Evolutionary conservation across 2,329 filamentous ascomycete genomes (phyloP).

Genomic region (Pseudocercospora cruenta): DNA sequence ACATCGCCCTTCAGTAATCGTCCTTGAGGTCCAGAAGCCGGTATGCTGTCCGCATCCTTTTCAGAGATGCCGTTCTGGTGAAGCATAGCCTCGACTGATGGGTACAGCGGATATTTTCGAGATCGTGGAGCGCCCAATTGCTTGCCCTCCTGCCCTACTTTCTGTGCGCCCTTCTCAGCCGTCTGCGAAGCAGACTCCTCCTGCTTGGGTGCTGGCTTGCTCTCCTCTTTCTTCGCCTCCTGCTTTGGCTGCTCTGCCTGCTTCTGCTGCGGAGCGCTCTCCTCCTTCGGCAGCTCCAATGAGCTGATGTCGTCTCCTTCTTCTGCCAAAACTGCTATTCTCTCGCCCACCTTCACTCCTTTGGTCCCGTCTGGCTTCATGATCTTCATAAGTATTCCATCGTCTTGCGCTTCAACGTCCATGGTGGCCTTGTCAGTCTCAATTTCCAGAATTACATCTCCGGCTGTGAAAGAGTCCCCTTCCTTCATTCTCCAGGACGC

Average conservation of each 20-base stretch:
- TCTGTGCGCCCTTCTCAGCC: slow-evolving; percentile 14
- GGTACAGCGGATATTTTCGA: slow-evolving; percentile 73
- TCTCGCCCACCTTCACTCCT: slow-evolving; percentile 73
- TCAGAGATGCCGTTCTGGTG: slow-evolving; percentile 76
- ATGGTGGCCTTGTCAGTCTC: slow-evolving; percentile 94
- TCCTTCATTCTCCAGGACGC: slow-evolving; percentile 84
- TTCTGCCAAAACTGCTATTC: slow-evolving; percentile 84
- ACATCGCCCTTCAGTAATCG: slow-evolving; percentile 94
- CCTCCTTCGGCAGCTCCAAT: slow-evolving; percentile 75
- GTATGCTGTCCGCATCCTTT: slow-evolving; percentile 78
- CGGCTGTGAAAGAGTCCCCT: slow-evolving; percentile 78
- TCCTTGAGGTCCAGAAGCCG: slow-evolving; percentile 82
- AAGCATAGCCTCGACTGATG: slow-evolving; percentile 81
- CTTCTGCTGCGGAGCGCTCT: slow-evolving; percentile 38
- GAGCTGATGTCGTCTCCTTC: slow-evolving; percentile 75
- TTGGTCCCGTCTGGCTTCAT: slow-evolving; percentile 74
- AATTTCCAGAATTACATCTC: slow-evolving; percentile 87
- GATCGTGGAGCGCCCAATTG: slow-evolving; percentile 57
- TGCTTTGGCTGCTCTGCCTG: slow-evolving; percentile 21
- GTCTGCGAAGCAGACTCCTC: slow-evolving; percentile 17
- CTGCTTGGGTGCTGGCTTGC: slow-evolving; percentile 14
- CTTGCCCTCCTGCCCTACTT: slow-evolving; percentile 23
- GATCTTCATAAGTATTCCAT: slow-evolving; percentile 85
- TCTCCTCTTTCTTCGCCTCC: slow-evolving; percentile 20
- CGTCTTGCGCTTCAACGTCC: slow-evolving; percentile 92